Evolutionary conservation across 1,139 yeast genomes (phyloP), one percentile per base, ranked within the genome.

Genomic region (Candida tropicalis): DNA sequence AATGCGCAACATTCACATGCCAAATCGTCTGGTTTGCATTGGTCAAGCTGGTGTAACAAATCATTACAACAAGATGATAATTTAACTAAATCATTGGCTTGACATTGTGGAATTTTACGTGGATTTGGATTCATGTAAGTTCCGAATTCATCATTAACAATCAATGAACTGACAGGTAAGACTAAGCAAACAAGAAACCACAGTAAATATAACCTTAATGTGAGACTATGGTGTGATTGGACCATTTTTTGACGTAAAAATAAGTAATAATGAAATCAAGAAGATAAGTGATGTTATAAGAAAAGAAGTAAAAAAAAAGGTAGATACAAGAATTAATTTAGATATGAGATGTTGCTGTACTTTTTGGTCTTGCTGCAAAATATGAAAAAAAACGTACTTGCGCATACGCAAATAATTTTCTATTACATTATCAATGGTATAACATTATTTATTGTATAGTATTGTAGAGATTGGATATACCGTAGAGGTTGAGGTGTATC

Each of bases 1-100:
- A 77, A 59, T 8, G 81, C 81, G 59, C 81, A 76, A 51, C 82
- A 77, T 49, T 76, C 81, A 56, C 82, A 77, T 2, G 80, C 80
- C 50, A 74, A 60, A 56, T 77, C 82, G 50, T 73, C 75, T 3
- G 80, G 72, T 51, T 72, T 71, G 49, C 82, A 77, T 42, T 65
- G 71, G 49, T 75, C 79, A 38, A 77, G 61, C 47, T 63, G 70
- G 32, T 64, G 53, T 26, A 76, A 57, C 8, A 76, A 74, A 42
- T 72, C 77, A 47, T 70, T 73, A 38, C 78, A 75, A 54, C 81
- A 77, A 10, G 54, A 47, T 1, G 76, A 65, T 27, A 76, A 57
- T 38, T 66, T 67, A 38, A 70, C 66, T 38, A 74, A 55, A 49
- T 75, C 81, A 39, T 66, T 65, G 11, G 77, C 70, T 28, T 66